A percentile compares a stretch with the other conserved stretches of the same genome.
These are phyloP conservation scores for Cladosporium cucumerinum DNA, from an alignment of 2,329 filamentous ascomycete genomes.

Conservation along the genomic window DNA sequence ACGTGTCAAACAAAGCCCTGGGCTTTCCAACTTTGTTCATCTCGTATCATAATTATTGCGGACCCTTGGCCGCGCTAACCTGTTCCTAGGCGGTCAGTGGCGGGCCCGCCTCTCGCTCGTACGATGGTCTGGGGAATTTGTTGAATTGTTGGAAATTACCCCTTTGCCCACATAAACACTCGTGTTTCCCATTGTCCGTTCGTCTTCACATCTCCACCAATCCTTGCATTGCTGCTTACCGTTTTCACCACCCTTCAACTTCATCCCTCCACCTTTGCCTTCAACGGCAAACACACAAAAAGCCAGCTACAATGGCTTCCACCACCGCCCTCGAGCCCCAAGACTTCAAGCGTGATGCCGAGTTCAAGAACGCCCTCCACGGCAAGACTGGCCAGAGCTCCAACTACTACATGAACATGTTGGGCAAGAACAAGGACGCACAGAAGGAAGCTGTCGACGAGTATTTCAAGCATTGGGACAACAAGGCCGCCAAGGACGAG, in stretches of 20 bases:
- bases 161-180: constrained; percentile 4
- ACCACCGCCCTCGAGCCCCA: constrained; percentile 39
- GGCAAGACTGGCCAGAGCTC: constrained; percentile 71
- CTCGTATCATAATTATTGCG: not conserved
- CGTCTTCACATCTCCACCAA: constrained; percentile 6
- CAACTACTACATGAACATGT: constrained; percentile 78
- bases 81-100: constrained; percentile 8
- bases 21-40: constrained; percentile 1
- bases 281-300: constrained; percentile 9
- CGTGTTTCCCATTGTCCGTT: not conserved
- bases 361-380: constrained; percentile 84
- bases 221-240: constrained; percentile 8
- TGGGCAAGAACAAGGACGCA: constrained; percentile 74
- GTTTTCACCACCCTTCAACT: not conserved
- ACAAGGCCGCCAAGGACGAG: constrained; percentile 74
- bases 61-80: constrained; percentile 1
- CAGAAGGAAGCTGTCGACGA: constrained; percentile 81
- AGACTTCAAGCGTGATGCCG: constrained; percentile 48
- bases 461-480: constrained; percentile 97
- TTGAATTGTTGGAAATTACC: constrained; percentile 7
- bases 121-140: constrained; percentile 8
- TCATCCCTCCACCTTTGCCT: not conserved
- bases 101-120: not conserved
- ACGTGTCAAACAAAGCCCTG: not conserved
- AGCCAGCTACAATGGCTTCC: constrained; percentile 11